These are phyloP conservation scores for Tulasnella sp. DNA, from an alignment of 768 basidiomycete genomes.

Conservation along the genomic window DNA sequence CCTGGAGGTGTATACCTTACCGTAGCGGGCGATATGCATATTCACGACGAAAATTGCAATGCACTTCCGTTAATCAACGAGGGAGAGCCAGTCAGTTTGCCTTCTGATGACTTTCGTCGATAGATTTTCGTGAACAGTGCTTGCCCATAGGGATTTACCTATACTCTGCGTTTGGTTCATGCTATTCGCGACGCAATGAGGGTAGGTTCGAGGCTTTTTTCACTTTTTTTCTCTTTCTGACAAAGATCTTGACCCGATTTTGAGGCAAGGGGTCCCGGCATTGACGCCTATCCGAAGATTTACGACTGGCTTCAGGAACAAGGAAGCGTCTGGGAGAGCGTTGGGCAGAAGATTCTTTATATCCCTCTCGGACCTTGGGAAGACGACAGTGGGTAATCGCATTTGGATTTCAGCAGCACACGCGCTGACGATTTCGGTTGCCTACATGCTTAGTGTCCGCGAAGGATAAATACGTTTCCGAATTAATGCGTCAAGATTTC, in stretches of 20 bases:
- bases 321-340: background rate
- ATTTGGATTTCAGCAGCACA: background rate
- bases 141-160: background rate
- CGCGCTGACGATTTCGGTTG: background rate
- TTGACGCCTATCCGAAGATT: background rate
- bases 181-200: conserved; percentile 4
- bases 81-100: background rate
- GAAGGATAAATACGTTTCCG: conserved; percentile 11
- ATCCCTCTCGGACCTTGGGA: conserved; percentile 31
- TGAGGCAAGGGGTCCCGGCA: background rate
- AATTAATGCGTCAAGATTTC: conserved; percentile 23
- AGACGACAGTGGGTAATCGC: background rate
- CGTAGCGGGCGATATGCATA: conserved; percentile 12
- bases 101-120: background rate
- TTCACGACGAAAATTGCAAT: conserved; percentile 14
- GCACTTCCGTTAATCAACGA: background rate
- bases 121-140: background rate
- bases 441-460: background rate
- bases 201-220: background rate
- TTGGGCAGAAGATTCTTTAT: conserved; percentile 5
- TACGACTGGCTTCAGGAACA: background rate
- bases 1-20: conserved; percentile 29
- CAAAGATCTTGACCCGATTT: background rate
- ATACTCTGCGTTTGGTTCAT: background rate
- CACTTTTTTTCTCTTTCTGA: background rate